Percentiles rank a stretch among this genome's conserved stretches.
phyloP scores from a whole-genome alignment of 768 basidiomycete species.

The Rhodocollybia butyracea region DNA sequence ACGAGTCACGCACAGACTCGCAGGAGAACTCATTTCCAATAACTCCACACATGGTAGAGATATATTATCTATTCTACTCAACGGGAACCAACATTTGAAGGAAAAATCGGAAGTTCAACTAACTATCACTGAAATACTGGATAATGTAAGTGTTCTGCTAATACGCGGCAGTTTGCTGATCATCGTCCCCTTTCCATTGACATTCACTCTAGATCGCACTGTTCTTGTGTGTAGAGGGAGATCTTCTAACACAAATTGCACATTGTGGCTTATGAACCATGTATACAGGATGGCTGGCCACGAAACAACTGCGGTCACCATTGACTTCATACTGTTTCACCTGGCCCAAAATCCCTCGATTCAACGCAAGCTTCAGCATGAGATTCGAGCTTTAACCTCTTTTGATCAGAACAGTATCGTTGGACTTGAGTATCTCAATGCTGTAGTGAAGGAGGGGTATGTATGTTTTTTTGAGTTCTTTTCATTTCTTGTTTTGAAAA shows the following conservation, averaged over 20 bases:
- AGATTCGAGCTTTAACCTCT: slow-evolving; percentile 29
- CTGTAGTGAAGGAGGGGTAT: slow-evolving; percentile 38
- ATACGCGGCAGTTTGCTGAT: neutral
- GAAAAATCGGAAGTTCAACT: slow-evolving; percentile 6
- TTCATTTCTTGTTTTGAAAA: neutral
- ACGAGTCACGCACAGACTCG: slow-evolving; percentile 20
- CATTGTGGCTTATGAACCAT: too few relatives aligned
- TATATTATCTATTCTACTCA: slow-evolving; percentile 23
- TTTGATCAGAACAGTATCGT: slow-evolving; percentile 34
- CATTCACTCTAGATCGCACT: slow-evolving; percentile 19
- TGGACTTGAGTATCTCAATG: slow-evolving; percentile 37
- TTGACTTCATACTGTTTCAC: slow-evolving; percentile 37
- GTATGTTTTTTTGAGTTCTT: slow-evolving; percentile 14
- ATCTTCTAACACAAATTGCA: too few relatives aligned
- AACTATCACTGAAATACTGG: slow-evolving; percentile 21
- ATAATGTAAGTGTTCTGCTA: slow-evolving; percentile 20
- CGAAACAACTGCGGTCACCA: slow-evolving; percentile 39
- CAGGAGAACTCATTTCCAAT: slow-evolving; percentile 16
- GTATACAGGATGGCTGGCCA: slow-evolving; percentile 16
- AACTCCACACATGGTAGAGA: slow-evolving; percentile 17
- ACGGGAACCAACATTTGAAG: slow-evolving; percentile 12
- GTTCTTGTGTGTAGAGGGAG: too few relatives aligned
- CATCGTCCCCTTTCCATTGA: neutral
- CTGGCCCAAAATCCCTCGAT: slow-evolving; percentile 33
- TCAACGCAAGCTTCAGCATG: slow-evolving; percentile 36